Evolutionary conservation across 2,329 filamentous ascomycete species (phyloP).

Genomic region (Aspergillus oerlinghausenensis): DNA sequence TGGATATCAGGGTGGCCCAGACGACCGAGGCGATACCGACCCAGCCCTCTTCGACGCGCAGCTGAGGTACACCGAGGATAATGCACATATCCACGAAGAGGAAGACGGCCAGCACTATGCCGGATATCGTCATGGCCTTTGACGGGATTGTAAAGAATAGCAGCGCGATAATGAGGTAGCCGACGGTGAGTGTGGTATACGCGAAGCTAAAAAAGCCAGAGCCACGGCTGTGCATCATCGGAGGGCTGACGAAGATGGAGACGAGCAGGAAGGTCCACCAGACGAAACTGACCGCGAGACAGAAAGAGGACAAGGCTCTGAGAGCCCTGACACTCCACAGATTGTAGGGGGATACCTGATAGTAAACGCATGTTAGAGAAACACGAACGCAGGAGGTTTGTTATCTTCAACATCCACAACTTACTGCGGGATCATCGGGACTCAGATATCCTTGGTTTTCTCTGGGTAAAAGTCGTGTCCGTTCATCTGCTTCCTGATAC

Average conservation of each 20-base stretch:
- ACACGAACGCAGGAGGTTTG: background rate
- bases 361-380: background rate
- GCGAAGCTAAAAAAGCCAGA: constrained; percentile 90
- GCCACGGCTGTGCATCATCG: constrained; percentile 77
- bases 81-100: constrained; percentile 73
- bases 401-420: constrained; percentile 21
- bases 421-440: constrained; percentile 75
- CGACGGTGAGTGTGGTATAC: constrained; percentile 72
- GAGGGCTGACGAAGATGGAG: constrained; percentile 84
- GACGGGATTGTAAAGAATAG: constrained; percentile 87
- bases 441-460: constrained; percentile 61
- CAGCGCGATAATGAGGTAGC: constrained; percentile 69
- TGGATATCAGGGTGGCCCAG: constrained; percentile 74
- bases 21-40: constrained; percentile 80
- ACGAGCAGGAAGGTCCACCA: constrained; percentile 94
- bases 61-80: constrained; percentile 67
- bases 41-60: constrained; percentile 83
- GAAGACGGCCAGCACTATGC: constrained; percentile 61
- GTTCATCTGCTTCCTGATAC: constrained; percentile 50
- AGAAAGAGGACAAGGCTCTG: constrained; percentile 70
- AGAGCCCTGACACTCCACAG: constrained; percentile 83
- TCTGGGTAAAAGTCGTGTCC: constrained; percentile 65
- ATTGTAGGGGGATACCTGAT: constrained; percentile 78
- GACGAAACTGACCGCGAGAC: constrained; percentile 70
- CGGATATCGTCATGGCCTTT: constrained; percentile 69